Evolutionary conservation across 192 early-diverging fungal species (phyloP), one percentile per base, ranked within the genome.

Genomic region (Neocallimastix lanati): DNA sequence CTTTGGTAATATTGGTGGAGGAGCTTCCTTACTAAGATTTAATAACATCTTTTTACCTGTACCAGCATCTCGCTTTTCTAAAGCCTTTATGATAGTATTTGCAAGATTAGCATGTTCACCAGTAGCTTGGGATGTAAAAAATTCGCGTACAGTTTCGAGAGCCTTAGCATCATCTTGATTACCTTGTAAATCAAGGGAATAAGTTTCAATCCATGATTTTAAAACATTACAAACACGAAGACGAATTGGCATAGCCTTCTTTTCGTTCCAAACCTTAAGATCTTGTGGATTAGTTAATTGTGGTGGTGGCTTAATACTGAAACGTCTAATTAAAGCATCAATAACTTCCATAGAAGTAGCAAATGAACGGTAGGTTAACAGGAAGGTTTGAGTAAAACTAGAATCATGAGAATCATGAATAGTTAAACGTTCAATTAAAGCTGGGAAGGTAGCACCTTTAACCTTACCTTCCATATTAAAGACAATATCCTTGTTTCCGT

Each of bases 341-440:
- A 97, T 88, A 28, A 99, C 87, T 80, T 94, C 92, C 12, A 85
- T 86, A 0, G 95, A 92, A 1, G 92, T 90, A 5, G 92, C 92
- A 81, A 98, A 98, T 14, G 95, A 95, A 30, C 94, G 94, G 86
- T 97, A 99, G 4, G 97, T 98, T 37, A 99, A 86, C 79, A 99
- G 81, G 83, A 99, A 98, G 0, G 95, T 93, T 29, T 87, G 88
- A 36, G 90, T 92, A 85, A 94, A 98, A 83, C 91, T 92, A 77
- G 90, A 83, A 78, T 99, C 96, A 13, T 78, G 83, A 21, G 90
- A 89, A 80, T 98, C 95, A 78, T 98, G 96, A 18, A 94, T 84
- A 12, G 95, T 97, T 81, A 98, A 87, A 21, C 95, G 88, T 84
- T 96, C 95, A 6, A 96, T 87, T 25, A 98, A 86, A 33, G 95